Percentiles rank a stretch among this genome's conserved stretches.
Evolutionary conservation across 176 grass and related monocot genomes (phyloP).

Genomic region (Cenchrus fungigraminus): DNA sequence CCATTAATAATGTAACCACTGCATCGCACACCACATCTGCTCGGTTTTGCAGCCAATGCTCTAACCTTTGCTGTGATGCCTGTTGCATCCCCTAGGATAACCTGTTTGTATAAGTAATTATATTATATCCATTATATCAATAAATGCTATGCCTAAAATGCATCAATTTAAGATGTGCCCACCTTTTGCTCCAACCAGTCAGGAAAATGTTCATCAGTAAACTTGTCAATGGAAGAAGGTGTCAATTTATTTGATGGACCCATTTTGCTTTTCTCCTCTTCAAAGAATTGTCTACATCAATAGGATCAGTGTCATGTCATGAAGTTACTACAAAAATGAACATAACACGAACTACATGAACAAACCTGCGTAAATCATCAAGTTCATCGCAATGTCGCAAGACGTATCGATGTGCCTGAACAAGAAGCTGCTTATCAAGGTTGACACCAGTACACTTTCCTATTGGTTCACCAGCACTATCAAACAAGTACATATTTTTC

Average conservation of each 20-base stretch:
- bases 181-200: neutral
- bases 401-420: neutral
- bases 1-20: constrained; percentile 6
- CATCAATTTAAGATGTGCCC: neutral
- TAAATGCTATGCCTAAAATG: neutral
- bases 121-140: neutral
- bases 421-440: neutral
- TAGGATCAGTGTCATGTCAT: neutral
- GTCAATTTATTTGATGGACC: neutral
- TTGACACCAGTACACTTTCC: neutral
- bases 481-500: neutral
- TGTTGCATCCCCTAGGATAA: neutral
- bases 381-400: neutral
- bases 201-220: neutral
- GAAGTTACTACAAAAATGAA: neutral
- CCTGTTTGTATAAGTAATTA: neutral
- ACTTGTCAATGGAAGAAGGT: neutral
- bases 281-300: neutral
- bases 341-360: neutral
- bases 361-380: neutral
- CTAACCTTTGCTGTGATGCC: neutral
- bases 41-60: constrained; percentile 5
- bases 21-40: neutral
- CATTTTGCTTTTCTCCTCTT: neutral
- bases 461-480: neutral